These are phyloP conservation scores for Scutellaria galericulata DNA, from an alignment of 257 asterid species.

Conservation along the genomic window DNA sequence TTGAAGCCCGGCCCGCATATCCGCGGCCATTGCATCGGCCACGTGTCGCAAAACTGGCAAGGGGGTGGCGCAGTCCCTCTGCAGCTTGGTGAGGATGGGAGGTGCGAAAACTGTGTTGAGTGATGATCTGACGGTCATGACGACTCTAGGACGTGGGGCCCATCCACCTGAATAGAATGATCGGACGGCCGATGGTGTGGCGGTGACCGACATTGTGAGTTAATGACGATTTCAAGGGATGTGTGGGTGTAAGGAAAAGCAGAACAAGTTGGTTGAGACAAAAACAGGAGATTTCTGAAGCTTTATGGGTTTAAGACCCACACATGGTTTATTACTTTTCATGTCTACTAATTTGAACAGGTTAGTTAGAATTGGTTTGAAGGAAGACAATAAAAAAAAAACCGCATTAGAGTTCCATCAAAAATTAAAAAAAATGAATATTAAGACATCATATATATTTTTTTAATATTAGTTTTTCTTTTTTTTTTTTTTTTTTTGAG, in stretches of 20 bases:
- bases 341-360: conserved; percentile 35
- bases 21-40: conserved; percentile 74
- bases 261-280: conserved; percentile 14
- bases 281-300: conserved; percentile 28
- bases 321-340: conserved; percentile 31
- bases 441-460: too few relatives aligned
- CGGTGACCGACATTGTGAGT: conserved; percentile 52
- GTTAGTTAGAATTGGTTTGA: conserved; percentile 20
- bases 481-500: background rate
- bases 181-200: conserved; percentile 48
- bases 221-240: conserved; percentile 38
- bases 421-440: background rate
- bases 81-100: conserved; percentile 61
- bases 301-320: conserved; percentile 33
- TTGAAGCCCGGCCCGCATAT: conserved; percentile 75
- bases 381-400: background rate
- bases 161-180: conserved; percentile 36
- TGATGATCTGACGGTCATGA: conserved; percentile 54
- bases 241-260: conserved; percentile 29
- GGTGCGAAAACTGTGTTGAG: conserved; percentile 41
- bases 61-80: conserved; percentile 76
- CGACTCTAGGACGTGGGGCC: conserved; percentile 40
- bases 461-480: too few relatives aligned
- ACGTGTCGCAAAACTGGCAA: conserved; percentile 74
- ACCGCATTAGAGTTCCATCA: background rate